These are phyloP conservation scores for Theileria orientalis DNA, from an alignment of 169 alveolate species.

Conservation along the genomic window DNA sequence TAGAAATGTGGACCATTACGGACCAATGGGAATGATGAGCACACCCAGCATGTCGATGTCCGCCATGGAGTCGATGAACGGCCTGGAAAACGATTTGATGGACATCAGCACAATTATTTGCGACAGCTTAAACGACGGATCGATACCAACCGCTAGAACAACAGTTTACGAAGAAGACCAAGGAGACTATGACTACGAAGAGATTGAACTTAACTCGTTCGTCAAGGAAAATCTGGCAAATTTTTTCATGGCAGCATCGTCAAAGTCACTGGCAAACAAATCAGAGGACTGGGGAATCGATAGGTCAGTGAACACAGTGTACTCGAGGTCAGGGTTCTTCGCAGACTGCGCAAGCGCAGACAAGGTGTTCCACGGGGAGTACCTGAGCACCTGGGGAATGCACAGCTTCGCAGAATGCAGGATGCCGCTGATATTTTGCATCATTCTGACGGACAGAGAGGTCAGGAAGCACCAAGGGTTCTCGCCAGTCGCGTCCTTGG, in stretches of 20 bases:
- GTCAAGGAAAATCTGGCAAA: constrained; percentile 15
- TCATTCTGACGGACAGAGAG: constrained; percentile 41
- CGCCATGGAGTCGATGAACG: background rate
- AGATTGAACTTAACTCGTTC: background rate
- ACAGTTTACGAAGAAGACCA: background rate
- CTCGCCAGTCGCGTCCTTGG: constrained; percentile 49
- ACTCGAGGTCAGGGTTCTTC: constrained; percentile 61
- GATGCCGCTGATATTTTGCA: constrained; percentile 54
- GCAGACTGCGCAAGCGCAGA: constrained; percentile 65
- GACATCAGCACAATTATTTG: constrained; percentile 9
- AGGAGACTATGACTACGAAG: no score
- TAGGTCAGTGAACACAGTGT: constrained; percentile 54
- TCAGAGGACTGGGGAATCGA: constrained; percentile 68
- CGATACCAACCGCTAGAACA: constrained; percentile 6
- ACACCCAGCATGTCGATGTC: background rate
- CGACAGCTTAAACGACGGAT: background rate
- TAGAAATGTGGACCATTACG: background rate
- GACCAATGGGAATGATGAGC: constrained; percentile 10
- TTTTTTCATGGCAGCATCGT: constrained; percentile 33
- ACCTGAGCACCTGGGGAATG: constrained; percentile 19
- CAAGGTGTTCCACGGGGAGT: constrained; percentile 48
- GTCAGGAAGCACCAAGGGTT: constrained; percentile 48
- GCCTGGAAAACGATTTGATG: background rate
- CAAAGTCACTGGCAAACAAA: constrained; percentile 6
- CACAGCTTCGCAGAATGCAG: constrained; percentile 58